These are phyloP conservation scores for Neodidymelliopsis sp. DNA, from an alignment of 2,329 filamentous ascomycete species.

Conservation along the genomic window DNA sequence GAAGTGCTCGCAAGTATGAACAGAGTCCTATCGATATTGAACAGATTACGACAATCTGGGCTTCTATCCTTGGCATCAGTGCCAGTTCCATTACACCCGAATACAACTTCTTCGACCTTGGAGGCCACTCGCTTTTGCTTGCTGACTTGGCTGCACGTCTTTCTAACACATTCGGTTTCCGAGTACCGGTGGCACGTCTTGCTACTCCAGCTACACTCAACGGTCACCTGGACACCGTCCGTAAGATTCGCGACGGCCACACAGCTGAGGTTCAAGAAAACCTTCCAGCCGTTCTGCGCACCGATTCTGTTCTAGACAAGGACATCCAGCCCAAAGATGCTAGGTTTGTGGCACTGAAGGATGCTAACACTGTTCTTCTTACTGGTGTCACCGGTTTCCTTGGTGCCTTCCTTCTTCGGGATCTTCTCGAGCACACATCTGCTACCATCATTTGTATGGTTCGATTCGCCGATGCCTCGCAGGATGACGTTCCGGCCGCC, in stretches of 20 bases:
- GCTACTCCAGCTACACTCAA: constrained; percentile 75
- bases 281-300: constrained; percentile 71
- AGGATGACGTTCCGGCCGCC: constrained; percentile 69
- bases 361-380: constrained; percentile 73
- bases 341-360: constrained; percentile 65
- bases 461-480: constrained; percentile 72
- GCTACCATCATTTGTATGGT: constrained; percentile 77
- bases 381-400: constrained; percentile 81
- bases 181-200: constrained; percentile 73
- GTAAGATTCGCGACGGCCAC: constrained; percentile 73
- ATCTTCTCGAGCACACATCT: constrained; percentile 71
- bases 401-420: constrained; percentile 75
- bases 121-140: constrained; percentile 79
- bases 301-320: constrained; percentile 71
- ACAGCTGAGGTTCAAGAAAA: constrained; percentile 79
- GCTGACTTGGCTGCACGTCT: constrained; percentile 77
- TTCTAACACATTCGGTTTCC: constrained; percentile 74
- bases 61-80: constrained; percentile 71
- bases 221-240: constrained; percentile 76
- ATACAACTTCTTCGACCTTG: constrained; percentile 82
- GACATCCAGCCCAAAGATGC: constrained; percentile 68
- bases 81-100: constrained; percentile 68
- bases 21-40: constrained; percentile 72
- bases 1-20: constrained; percentile 57
- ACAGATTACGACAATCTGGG: constrained; percentile 76